Evolutionary conservation across 139 green algal genomes (phyloP), one percentile per base, ranked within the genome.

Genomic region (Asterochloris sp.): DNA sequence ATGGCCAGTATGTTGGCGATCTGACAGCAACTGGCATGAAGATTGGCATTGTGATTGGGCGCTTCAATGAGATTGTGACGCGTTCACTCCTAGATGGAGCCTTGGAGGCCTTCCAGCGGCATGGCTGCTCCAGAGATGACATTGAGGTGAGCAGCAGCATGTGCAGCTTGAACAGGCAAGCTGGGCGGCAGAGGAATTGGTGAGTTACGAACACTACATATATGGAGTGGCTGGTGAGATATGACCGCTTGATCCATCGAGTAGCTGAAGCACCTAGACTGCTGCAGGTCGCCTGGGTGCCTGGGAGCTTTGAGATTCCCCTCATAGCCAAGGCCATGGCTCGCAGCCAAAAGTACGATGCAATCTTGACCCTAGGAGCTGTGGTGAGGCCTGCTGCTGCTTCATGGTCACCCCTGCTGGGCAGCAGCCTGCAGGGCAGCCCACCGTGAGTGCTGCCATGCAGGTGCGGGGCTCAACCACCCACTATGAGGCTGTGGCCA

Each of bases 61-160:
- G 91, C 4, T 99, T 99, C 91, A 99, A 99, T 89, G 93, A 95
- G 79, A 85, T 99, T 0, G 91, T 99, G 21, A 99, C 96, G n/a
- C 95, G 95, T 84, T 84, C 88, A 68, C 89, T 99, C 27, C 86
- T 98, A 47, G 92, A 96, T 66, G 96, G 96, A 0, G 92, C 91
- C 0, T 73, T 95, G 63, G 95, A 93, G 47, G 81, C 87, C 0
- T 93, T 99, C n/a, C n/a, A 89, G 38, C 79, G 88, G 28, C 91
- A 98, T 76, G 93, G 94, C 12, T 88, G 91, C 0, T 24, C 75
- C 8, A 66, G 84, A 1, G 80, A 87, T 0, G 87, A 94, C 68
- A 82, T 97, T 0, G 94, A 98, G 76, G 93, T 98, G 82, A 85
- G 88, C 4, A 62, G 47, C 16, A 66, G 21, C 66, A 71, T 8